Conservation (phyloP, 306 rosid species). For the Amphicarpaea edgeworthii region DNA sequence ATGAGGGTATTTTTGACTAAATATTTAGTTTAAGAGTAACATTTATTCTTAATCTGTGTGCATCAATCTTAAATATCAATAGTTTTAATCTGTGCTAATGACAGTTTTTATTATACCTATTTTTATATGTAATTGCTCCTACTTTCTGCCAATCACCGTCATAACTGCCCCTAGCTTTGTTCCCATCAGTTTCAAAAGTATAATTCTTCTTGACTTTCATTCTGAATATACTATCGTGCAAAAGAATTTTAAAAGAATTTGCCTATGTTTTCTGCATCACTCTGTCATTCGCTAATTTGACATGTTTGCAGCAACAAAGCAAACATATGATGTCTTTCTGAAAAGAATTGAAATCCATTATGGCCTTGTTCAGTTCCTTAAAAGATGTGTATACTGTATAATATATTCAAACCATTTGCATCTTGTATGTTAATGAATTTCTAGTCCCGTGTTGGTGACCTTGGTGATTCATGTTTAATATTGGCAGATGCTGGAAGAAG, state of each 20-base stretch:
- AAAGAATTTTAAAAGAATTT: conserved; percentile 18
- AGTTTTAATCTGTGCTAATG: background rate
- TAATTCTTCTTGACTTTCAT: conserved; percentile 34
- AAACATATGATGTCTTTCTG: conserved; percentile 9
- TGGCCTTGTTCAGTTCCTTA: conserved; percentile 21
- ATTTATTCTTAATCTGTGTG: no score
- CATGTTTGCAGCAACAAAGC: conserved; percentile 27
- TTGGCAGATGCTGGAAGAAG: conserved; percentile 90
- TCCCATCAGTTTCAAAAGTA: conserved; percentile 6
- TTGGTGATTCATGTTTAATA: conserved; percentile 46
- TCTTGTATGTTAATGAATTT: conserved; percentile 30
- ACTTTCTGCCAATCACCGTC: background rate
- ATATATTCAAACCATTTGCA: conserved; percentile 28
- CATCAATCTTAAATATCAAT: no score
- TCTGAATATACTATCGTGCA: conserved; percentile 19
- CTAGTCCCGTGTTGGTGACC: conserved; percentile 41
- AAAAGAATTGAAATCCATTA: conserved; percentile 13
- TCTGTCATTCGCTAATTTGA: background rate
- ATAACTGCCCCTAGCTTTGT: background rate
- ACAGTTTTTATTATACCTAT: background rate
- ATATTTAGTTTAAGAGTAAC: no score
- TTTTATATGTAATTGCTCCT: background rate
- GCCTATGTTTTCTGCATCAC: conserved; percentile 10
- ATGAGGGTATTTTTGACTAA: no score
- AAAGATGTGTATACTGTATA: background rate